Evolutionary conservation across 1,284 basidiomycete genomes (phyloP), one percentile per base, ranked within the genome.

Genomic region (Fomitopsis palustris): DNA sequence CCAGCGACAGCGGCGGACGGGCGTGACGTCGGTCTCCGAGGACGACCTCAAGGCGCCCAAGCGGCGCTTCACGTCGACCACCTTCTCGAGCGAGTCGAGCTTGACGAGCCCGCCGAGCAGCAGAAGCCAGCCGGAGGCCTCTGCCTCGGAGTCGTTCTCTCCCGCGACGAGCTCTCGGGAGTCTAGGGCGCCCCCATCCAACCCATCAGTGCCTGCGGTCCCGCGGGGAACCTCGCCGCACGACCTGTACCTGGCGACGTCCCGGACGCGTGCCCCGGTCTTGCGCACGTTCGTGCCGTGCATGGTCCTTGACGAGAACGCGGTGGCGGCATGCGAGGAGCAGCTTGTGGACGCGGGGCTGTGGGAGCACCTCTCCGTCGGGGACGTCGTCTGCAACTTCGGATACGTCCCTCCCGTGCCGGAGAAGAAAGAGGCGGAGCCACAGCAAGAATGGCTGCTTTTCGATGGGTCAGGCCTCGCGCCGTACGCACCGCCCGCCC

Each of bases 381-480:
- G 90, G 2, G 90, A 92, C 67, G 72, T 91, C 41, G 79, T 92
- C 23, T 90, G 86, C 70, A 92, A 92, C 69, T 77, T 92, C 54
- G 90, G 90, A 7, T 90, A 84, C 66, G 78, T 92, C 0, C 77
- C 79, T 0, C 69, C 70, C 12, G 67, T 65, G 19, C 63, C 75
- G n/a, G 75, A 80, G 0, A 57, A 53, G 33, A 39, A 54, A 39
- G 45, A 38, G 2, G 52, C 37, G 19, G 57, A 53, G 17, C 63
- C 57, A 12, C 60, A 55, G 19, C 69, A 70, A 59, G 63, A 63
- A 56, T 92, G 90, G 90, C 76, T 92, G n/a, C 66, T 92, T 25
- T 91, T 84, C 68, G 80, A 87, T 62, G 89, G 88, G 5, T 65
- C 76, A 19, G 70, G 70, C 23, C 81, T 91, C 31, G 73, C 84